A percentile compares a stretch with the other conserved stretches of the same genome.
Evolutionary conservation across 2,329 filamentous ascomycete species (phyloP).

Genomic region (Lachnellula occidentalis): DNA sequence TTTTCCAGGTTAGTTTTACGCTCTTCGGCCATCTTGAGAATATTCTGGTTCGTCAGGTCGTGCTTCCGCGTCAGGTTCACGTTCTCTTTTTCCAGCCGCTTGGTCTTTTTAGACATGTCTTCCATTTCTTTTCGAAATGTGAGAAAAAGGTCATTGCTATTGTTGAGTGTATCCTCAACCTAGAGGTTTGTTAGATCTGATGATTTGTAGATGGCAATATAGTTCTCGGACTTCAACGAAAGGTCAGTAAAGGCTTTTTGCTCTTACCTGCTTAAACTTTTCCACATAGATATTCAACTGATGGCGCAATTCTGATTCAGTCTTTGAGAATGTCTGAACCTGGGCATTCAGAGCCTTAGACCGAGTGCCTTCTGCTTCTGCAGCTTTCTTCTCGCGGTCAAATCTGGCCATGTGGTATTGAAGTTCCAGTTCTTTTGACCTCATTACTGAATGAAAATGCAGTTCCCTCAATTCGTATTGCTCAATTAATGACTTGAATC

Average conservation of each 20-base stretch:
- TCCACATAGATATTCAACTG: conserved; percentile 98
- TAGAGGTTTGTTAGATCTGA: conserved; percentile 46
- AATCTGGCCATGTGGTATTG: conserved; percentile 84
- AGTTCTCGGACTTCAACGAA: background rate
- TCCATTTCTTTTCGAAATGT: conserved; percentile 99
- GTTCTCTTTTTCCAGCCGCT: conserved; percentile 94
- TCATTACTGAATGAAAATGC: conserved; percentile 86
- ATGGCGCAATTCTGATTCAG: conserved; percentile 85
- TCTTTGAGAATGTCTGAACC: conserved; percentile 93
- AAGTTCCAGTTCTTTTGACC: conserved; percentile 92
- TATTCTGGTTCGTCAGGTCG: conserved; percentile 88
- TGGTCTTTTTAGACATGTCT: conserved; percentile 99
- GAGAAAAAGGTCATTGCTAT: conserved; percentile 94
- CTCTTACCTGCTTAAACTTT: conserved; percentile 95
- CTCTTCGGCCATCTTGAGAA: conserved; percentile 95
- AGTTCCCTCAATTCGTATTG: conserved; percentile 95
- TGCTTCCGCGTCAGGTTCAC: conserved; percentile 86
- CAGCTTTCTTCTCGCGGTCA: conserved; percentile 83
- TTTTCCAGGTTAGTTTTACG: conserved; percentile 70
- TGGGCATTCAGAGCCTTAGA: conserved; percentile 84
- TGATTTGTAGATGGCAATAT: background rate
- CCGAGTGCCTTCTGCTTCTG: conserved; percentile 74
- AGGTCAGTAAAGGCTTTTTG: conserved; percentile 6
- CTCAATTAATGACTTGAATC: conserved; percentile 93
- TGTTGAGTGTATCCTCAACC: conserved; percentile 98